Evolutionary conservation across 805 yeast genomes (phyloP).

Genomic region (Wickerhamomyces alni): DNA sequence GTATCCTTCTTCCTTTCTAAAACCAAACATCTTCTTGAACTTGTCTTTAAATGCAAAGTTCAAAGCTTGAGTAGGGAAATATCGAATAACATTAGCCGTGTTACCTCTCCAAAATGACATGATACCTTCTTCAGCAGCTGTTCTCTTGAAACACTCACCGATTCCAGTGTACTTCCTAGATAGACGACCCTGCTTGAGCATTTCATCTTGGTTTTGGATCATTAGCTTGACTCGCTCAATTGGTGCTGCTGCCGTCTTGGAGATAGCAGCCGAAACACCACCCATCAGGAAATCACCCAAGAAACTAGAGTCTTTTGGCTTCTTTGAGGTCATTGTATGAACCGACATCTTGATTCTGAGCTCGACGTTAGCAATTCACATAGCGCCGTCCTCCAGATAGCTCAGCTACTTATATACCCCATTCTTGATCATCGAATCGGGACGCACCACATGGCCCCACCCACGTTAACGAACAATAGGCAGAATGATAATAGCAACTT

Average conservation of each 20-base stretch:
- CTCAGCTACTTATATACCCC: too few species aligned
- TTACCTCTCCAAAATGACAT: conserved; percentile 96
- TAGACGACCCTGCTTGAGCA: conserved; percentile 92
- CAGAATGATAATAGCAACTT: too few species aligned
- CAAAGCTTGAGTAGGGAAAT: conserved; percentile 97
- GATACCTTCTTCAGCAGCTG: conserved; percentile 85
- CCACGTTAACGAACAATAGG: too few species aligned
- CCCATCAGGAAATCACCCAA: conserved; percentile 78
- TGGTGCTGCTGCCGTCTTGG: conserved; percentile 95
- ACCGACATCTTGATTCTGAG: too few species aligned
- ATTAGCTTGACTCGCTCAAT: conserved; percentile 91
- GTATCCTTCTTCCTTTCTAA: conserved; percentile 88
- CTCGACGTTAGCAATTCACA: too few species aligned
- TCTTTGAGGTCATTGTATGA: background rate
- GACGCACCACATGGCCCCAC: background rate
- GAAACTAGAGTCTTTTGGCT: conserved; percentile 25
- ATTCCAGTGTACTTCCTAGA: conserved; percentile 80
- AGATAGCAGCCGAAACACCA: conserved; percentile 97
- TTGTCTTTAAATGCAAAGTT: conserved; percentile 96
- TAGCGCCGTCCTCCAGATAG: too few species aligned
- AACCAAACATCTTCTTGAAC: conserved; percentile 88
- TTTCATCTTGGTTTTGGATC: conserved; percentile 94
- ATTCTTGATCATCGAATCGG: too few species aligned
- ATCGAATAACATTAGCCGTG: conserved; percentile 95
- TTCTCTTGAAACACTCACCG: conserved; percentile 83